These are phyloP conservation scores for Staphylotrichum tortipilum DNA, from an alignment of 495 filamentous ascomycete genomes.

Conservation along the genomic window DNA sequence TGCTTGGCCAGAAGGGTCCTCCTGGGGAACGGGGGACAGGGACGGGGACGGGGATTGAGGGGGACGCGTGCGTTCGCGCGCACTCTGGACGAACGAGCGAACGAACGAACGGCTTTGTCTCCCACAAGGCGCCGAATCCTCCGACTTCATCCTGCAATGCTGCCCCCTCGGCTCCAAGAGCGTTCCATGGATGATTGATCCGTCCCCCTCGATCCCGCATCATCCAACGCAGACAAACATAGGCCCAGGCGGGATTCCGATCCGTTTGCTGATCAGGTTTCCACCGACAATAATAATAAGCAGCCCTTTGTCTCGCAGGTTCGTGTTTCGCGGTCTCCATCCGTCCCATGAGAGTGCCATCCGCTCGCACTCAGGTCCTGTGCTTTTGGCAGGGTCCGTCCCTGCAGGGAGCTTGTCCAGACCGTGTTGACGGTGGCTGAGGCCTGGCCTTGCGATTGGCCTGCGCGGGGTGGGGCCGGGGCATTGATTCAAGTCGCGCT, in stretches of 20 bases:
- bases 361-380: not conserved
- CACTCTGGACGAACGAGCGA: too few relatives aligned
- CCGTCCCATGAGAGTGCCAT: not conserved
- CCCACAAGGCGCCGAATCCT: not conserved
- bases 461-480: not conserved
- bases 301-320: not conserved
- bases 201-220: too few relatives aligned
- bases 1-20: too few relatives aligned
- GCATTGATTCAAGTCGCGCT: not conserved
- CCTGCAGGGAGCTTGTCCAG: not conserved
- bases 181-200: too few relatives aligned
- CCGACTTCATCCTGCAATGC: not conserved
- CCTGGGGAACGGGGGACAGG: too few relatives aligned
- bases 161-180: too few relatives aligned
- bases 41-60: too few relatives aligned
- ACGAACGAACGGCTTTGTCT: too few relatives aligned
- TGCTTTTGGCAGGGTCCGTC: not conserved
- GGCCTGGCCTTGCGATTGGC: not conserved
- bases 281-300: not conserved
- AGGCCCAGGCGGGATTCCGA: not conserved
- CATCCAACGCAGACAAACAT: too few relatives aligned
- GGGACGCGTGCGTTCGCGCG: too few relatives aligned
- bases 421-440: not conserved
- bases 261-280: not conserved
- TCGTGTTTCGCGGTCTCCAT: not conserved